phyloP scores from a whole-genome alignment of 2,329 filamentous ascomycete species.

The Aphanocladium album region DNA sequence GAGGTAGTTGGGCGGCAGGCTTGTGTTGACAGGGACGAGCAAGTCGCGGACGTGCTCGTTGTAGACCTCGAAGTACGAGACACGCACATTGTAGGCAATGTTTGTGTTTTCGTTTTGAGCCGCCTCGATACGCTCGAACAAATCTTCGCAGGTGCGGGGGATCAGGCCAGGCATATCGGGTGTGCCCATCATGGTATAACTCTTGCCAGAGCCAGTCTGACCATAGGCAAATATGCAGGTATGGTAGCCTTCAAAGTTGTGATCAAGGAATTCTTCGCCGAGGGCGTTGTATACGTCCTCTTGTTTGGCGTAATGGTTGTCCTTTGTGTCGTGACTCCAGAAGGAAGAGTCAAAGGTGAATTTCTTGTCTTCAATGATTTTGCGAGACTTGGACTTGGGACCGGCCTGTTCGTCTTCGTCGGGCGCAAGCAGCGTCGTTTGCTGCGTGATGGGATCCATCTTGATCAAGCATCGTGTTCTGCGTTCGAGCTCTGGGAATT shows the following conservation, averaged over 20 bases:
- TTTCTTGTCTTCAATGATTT: slow-evolving; percentile 75
- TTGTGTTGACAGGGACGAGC: slow-evolving; percentile 65
- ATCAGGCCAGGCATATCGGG: slow-evolving; percentile 85
- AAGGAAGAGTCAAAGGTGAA: slow-evolving; percentile 98
- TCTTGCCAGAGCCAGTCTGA: slow-evolving; percentile 95
- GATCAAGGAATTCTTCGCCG: slow-evolving; percentile 94
- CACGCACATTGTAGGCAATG: slow-evolving; percentile 93
- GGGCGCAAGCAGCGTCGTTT: slow-evolving; percentile 74
- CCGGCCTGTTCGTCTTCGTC: slow-evolving; percentile 49
- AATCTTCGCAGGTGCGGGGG: slow-evolving; percentile 88
- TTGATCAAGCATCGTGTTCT: slow-evolving; percentile 78
- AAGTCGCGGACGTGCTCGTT: slow-evolving; percentile 98
- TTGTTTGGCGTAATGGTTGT: slow-evolving; percentile 85
- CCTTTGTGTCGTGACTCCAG: slow-evolving; percentile 81
- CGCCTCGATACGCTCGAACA: slow-evolving; percentile 87
- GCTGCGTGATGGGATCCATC: slow-evolving; percentile 85
- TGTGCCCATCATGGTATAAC: slow-evolving; percentile 96
- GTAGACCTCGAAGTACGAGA: slow-evolving; percentile 99
- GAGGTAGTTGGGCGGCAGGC: slow-evolving; percentile 80
- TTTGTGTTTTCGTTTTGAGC: slow-evolving; percentile 74
- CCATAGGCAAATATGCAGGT: slow-evolving; percentile 99
- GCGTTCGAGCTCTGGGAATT: slow-evolving; percentile 67
- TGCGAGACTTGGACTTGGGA: slow-evolving; percentile 60
- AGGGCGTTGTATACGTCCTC: slow-evolving; percentile 91
- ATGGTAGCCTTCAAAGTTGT: slow-evolving; percentile 99